phyloP scores from a whole-genome alignment of 1,284 basidiomycete genomes.

The Earliella scabrosa region DNA sequence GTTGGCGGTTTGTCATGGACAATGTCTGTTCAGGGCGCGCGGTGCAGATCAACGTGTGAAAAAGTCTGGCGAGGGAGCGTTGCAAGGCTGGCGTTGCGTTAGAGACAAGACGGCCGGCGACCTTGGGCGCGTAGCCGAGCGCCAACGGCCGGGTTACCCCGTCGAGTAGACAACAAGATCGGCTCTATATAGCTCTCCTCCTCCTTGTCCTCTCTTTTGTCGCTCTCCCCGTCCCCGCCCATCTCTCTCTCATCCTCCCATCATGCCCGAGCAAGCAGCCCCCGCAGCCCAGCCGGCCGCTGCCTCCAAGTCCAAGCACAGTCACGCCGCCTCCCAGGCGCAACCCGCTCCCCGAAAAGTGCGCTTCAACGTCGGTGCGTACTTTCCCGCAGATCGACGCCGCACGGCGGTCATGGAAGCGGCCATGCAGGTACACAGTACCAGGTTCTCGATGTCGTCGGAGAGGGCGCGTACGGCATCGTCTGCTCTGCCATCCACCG shows the following conservation, averaged over 20 bases:
- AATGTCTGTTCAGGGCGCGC: conserved; percentile 1
- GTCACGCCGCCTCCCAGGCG: conserved; percentile 62
- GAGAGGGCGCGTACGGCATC: conserved; percentile 87
- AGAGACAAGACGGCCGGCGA: conserved; percentile 12
- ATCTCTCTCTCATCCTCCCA: conserved; percentile 11
- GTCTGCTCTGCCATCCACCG: conserved; percentile 88
- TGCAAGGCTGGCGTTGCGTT: conserved; percentile 16
- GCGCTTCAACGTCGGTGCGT: conserved; percentile 90
- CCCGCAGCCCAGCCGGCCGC: conserved; percentile 25
- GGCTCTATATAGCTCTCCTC: conserved; percentile 23
- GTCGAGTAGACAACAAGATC: conserved; percentile 27
- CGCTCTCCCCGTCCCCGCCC: conserved; percentile 7
- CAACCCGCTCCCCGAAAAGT: conserved; percentile 83
- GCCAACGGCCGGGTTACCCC: conserved; percentile 13
- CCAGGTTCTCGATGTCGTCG: conserved; percentile 89
- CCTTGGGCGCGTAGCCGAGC: conserved; percentile 7
- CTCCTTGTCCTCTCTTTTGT: conserved; percentile 19
- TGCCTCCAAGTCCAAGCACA: conserved; percentile 58
- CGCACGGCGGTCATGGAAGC: conserved; percentile 7
- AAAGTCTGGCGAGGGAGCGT: not conserved
- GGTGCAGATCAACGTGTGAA: conserved; percentile 26
- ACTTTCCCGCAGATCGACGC: not conserved
- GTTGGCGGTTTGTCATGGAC: not conserved
- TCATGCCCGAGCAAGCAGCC: conserved; percentile 35
- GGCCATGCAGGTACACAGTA: conserved; percentile 72